Evolutionary conservation across 208 protist genomes (phyloP), one percentile per base, ranked within the genome.

Genomic region (Vickermania ingenoplastis): DNA sequence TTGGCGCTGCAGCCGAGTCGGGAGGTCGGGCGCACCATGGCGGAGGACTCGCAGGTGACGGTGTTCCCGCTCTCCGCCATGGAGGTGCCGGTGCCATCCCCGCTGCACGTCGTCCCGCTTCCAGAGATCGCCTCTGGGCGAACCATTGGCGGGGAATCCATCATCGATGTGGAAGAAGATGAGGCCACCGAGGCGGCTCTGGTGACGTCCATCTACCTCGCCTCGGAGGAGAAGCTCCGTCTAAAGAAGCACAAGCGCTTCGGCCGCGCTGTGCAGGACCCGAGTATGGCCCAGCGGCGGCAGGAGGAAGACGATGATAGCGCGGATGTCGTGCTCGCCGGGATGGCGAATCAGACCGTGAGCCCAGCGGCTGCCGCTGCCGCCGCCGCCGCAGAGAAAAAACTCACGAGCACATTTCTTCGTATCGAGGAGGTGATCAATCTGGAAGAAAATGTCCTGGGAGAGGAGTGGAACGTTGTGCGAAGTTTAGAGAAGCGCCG

Each of bases 361-460:
- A 26, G 50, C 22, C 13, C 50, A 25, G 50, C 11, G 21, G 24
- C 11, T 5, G 13, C 23, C 7, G 13, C 50, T 13, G 50, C 21
- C 11, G 24, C 13, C 21, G 24, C 13, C 23, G 7, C 7, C 11
- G 50, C 13, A 13, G 24, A 54, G 23, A 13, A 21, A 7, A 54
- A 54, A 21, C 21, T 26, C 5, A 17, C 50, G 50, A 7, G 17
- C 7, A 54, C n/a, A 13, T 54, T 11, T 7, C 21, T 54, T 5
- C 13, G 21, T 17, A 25, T 54, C 24, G 50, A 54, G 23, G 50
- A 54, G 50, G 24, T 54, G 11, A 25, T 54, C 50, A 54, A 54
- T 21, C 11, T 54, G 5, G 21, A 54, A 7, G 50, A 26, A 5
- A 13, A 54, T 54, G 11, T 54, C 24, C 50, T 54, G 5, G 50